A percentile compares a stretch with the other conserved stretches of the same genome.
These are phyloP conservation scores for Karstenula rhodostoma DNA, from an alignment of 2,329 filamentous ascomycete species.

Conservation along the genomic window DNA sequence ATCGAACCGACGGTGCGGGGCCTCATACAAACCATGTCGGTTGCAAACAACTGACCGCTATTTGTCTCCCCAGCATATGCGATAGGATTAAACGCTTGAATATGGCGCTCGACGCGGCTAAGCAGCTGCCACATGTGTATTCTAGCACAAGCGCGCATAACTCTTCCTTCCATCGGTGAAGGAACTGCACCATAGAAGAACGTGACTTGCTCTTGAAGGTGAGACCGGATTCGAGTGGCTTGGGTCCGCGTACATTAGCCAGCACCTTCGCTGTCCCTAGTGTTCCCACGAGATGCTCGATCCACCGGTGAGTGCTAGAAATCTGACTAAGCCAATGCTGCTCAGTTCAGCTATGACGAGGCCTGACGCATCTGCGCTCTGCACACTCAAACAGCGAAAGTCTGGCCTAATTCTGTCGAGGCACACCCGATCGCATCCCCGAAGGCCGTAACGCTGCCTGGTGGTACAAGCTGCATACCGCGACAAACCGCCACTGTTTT, in stretches of 20 bases:
- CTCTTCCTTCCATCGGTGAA: neutral
- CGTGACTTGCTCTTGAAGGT: neutral
- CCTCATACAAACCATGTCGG: neutral
- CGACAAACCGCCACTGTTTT: neutral
- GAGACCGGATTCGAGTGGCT: neutral
- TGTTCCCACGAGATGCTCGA: neutral
- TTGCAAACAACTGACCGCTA: neutral
- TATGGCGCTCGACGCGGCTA: slow-evolving; percentile 5
- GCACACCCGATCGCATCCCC: neutral
- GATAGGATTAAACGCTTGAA: neutral
- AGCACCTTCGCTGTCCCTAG: neutral
- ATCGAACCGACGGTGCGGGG: neutral
- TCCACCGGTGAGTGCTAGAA: neutral
- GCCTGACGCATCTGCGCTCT: neutral
- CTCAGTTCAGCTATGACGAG: neutral
- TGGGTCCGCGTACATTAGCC: neutral
- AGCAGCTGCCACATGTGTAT: slow-evolving; percentile 2
- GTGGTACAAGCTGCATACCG: neutral
- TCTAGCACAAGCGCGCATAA: slow-evolving; percentile 9
- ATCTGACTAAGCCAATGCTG: neutral
- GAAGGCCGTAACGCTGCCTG: neutral
- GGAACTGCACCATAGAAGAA: neutral
- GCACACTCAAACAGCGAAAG: neutral
- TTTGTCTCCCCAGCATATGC: neutral
- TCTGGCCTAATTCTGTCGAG: neutral